These are phyloP conservation scores for Candida odintsovae DNA, from an alignment of 805 yeast genomes.

Conservation along the genomic window DNA sequence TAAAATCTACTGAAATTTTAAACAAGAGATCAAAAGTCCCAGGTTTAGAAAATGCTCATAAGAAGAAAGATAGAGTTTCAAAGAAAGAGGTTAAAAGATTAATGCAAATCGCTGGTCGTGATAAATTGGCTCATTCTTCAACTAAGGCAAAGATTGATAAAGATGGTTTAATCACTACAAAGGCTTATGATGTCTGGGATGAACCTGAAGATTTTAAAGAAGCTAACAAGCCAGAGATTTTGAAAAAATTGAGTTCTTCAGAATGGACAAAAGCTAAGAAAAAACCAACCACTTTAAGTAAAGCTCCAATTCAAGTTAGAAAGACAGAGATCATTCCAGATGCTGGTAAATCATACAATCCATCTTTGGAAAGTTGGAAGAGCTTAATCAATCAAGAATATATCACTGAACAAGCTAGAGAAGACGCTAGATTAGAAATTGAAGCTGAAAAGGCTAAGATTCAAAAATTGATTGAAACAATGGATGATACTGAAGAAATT, in stretches of 20 bases:
- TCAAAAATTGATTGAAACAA: constrained; percentile 54
- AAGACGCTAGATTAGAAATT: constrained; percentile 54
- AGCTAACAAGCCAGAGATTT: constrained; percentile 31
- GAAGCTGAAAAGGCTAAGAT: constrained; percentile 62
- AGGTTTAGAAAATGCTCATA: constrained; percentile 41
- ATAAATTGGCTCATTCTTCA: constrained; percentile 46
- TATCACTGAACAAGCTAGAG: constrained; percentile 57
- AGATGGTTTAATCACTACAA: constrained; percentile 56
- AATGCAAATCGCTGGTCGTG: constrained; percentile 71
- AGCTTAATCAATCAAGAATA: constrained; percentile 62
- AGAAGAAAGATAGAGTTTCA: constrained; percentile 43
- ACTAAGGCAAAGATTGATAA: constrained; percentile 48
- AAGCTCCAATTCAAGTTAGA: constrained; percentile 48
- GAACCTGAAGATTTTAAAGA: constrained; percentile 18
- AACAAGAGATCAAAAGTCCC: constrained; percentile 74
- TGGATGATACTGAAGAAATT: constrained; percentile 53
- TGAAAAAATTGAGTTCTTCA: constrained; percentile 33
- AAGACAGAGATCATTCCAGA: constrained; percentile 53
- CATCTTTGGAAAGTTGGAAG: constrained; percentile 80
- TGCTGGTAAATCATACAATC: constrained; percentile 92
- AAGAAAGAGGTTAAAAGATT: constrained; percentile 58
- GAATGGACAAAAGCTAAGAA: constrained; percentile 48
- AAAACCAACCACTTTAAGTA: constrained; percentile 49
- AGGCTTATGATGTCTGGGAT: constrained; percentile 70
- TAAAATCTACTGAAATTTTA: constrained; percentile 44